phyloP scores from a whole-genome alignment of 257 asterid species.

The Marsdenia floribunda region DNA sequence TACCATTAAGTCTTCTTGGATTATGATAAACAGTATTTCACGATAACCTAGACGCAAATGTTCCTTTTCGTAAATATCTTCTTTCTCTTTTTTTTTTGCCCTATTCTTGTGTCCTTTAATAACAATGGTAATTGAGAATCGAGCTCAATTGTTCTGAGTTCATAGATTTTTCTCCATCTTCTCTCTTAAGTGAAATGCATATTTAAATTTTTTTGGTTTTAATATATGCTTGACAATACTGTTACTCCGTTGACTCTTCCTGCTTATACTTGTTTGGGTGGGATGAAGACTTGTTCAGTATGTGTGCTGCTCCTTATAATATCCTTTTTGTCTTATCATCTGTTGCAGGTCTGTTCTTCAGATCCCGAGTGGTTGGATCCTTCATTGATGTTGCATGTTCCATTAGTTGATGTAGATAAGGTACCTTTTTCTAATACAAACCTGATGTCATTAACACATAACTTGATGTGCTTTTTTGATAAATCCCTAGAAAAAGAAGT shows the following conservation, averaged over 20 bases:
- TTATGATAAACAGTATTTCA: background rate
- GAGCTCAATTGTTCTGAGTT: background rate
- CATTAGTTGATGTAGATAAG: conserved; percentile 94
- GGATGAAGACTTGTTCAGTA: background rate
- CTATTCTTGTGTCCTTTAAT: background rate
- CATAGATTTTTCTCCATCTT: background rate
- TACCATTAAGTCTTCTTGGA: background rate
- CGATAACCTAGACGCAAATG: background rate
- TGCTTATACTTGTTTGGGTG: background rate
- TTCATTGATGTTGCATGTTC: conserved; percentile 68
- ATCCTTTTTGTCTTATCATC: conserved; percentile 17
- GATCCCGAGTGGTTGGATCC: conserved; percentile 84
- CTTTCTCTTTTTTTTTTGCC: background rate
- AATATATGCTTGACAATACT: background rate
- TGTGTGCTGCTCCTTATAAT: background rate
- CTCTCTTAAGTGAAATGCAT: background rate
- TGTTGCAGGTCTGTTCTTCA: conserved; percentile 60
- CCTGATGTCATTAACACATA: background rate
- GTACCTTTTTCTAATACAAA: conserved; percentile 27
- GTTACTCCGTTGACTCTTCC: conserved; percentile 5
- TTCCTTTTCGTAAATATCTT: background rate
- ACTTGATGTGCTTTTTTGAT: background rate
- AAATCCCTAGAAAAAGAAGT: background rate
- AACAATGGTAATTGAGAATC: background rate
- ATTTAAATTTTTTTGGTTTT: background rate